Evolutionary conservation across 1,284 basidiomycete species (phyloP).

Genomic region (Singerocomus inundabilis): DNA sequence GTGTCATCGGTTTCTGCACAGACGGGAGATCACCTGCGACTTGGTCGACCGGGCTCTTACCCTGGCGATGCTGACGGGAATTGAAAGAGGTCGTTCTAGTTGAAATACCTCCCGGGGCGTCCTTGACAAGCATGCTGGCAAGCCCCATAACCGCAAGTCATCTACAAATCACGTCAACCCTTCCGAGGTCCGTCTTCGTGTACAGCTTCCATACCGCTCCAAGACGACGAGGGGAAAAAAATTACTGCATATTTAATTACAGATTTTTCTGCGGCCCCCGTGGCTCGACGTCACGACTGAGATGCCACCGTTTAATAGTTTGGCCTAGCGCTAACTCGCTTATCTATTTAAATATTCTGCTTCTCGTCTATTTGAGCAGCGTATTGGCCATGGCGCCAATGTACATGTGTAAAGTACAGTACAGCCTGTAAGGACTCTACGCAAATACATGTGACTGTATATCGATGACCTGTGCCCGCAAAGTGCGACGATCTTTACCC

Average conservation of each 20-base stretch:
- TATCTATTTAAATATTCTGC: constrained; percentile 29
- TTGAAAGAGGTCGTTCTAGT: constrained; percentile 22
- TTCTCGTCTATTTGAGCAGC: constrained; percentile 12
- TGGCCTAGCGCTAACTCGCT: constrained; percentile 21
- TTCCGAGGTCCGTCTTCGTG: constrained; percentile 9
- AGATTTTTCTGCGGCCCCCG: constrained; percentile 11
- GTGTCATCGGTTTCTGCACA: constrained; percentile 15
- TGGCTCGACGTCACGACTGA: background rate
- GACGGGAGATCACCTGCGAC: constrained; percentile 13
- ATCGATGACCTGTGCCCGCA: too few species aligned
- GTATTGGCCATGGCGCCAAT: constrained; percentile 8
- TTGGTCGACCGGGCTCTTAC: constrained; percentile 25
- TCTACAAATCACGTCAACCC: constrained; percentile 6
- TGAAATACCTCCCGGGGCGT: constrained; percentile 2
- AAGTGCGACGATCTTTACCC: constrained; percentile 13
- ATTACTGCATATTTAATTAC: constrained; percentile 5
- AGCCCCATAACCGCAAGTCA: constrained; percentile 5
- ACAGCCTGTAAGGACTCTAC: background rate
- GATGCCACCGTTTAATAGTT: constrained; percentile 6
- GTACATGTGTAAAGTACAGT: constrained; percentile 21
- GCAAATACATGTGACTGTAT: constrained; percentile 6
- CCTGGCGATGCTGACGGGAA: constrained; percentile 32
- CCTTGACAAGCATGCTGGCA: constrained; percentile 11
- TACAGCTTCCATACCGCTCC: constrained; percentile 7
- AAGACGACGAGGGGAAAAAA: constrained; percentile 5